Evolutionary conservation across 2,329 filamentous ascomycete genomes (phyloP), one percentile per base, ranked within the genome.

Genomic region (Pseudogymnoascus sp.): DNA sequence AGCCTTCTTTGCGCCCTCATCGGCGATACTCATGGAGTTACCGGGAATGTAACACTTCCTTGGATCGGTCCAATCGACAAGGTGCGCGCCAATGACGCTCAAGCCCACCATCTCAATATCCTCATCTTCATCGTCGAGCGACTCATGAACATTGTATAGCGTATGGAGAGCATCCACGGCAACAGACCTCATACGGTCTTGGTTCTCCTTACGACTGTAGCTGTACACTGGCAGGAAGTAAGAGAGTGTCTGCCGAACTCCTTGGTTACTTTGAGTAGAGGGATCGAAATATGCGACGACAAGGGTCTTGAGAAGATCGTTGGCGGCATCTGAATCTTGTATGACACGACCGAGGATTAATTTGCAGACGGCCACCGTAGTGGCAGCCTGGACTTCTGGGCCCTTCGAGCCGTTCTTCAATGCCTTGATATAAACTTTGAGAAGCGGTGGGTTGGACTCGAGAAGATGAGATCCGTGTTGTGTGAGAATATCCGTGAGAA

Each of bases 161-260:
- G 88, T 85, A 67, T 91, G 88, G 9, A 97, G 78, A 0, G 91
- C 86, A 26, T 88, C 84, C 1, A 93, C 83, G 0, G 89, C 84
- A 19, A 97, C 83, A 17, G 80, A 77, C 6, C 86, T 85, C 89
- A 97, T 92, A 35, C 91, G 82, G 29, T 88, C 83, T 67, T 95
- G 92, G 71, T 97, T 96, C 67, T 90, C 88, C 3, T 87, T 75
- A 2, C 90, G 84, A 7, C 89, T 93, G 75, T 93, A 96, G 75
- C 91, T 95, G 78, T 96, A 97, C 0, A 97, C 93, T 0, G 93
- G 93, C 37, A 97, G 79, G 81, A 97, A 97, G 75, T 97, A 97
- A 68, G 90, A 91, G 62, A 97, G 80, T 0, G 90, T 88, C 75
- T 97, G 93, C 21, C 92, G 82, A 6, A 97, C 86, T 7, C 87